Base-by-base conservation (phyloP, 2,329 filamentous ascomycete species). In the Byssothecium circinans region DNA sequence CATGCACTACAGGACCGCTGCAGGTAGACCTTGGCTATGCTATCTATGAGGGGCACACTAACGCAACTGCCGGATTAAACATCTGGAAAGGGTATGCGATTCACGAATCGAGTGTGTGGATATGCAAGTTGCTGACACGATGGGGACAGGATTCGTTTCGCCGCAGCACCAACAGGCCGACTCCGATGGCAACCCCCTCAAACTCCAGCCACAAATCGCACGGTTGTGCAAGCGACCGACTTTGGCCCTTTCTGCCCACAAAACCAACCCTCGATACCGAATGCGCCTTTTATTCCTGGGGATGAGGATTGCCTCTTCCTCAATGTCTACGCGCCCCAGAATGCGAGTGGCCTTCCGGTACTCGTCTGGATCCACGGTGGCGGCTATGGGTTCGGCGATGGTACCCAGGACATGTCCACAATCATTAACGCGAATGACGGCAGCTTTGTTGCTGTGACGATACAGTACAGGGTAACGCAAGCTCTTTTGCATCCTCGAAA, bases 381-480 rank as follows among this genome's bases (percentile, higher is more conserved):
- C 18, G 68, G 70, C 0, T 74, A 74, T 61, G 73, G 67, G 22
- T 52, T 45, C 33, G 75, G 67, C 25, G 62, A 66, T 57, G 77
- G 70, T 1, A 49, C 48, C 6, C 60, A 71, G 33, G 73, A 77
- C 43, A 50, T 74, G 23, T 67, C 62, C n/a, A 30, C 60, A 1
- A 64, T 75, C 34, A 76, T 81, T 39, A 75, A 75, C 32, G 72
- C 72, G 3, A 79, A 78, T 51, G 62, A 70, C n/a, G 74, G 79
- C 47, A 65, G 63, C 3, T 81, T 81, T 44, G 61, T 81, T 32
- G 70, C 62, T 12, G 75, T 81, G 17, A 61, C 72, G 2, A 77
- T 81, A 32, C 75, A 81, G 50, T 81, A 81, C 53, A 62, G 78
- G 14, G 72, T 78, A 58, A 43, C 52, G 43, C 4, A 17, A 2